phyloP scores from a whole-genome alignment of 441 rosid genomes.

The Populus hybrid region DNA sequence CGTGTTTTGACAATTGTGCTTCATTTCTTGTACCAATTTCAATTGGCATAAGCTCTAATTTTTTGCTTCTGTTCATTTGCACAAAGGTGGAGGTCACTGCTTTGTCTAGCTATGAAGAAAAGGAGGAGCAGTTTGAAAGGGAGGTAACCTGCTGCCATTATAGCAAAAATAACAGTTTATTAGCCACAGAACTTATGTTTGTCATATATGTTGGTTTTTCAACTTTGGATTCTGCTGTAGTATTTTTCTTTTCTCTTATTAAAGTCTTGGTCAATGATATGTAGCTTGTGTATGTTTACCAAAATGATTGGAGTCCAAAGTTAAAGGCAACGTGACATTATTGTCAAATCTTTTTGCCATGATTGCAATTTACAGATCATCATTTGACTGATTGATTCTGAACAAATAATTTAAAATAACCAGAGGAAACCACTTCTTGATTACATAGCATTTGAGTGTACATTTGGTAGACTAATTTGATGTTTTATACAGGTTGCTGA shows the following conservation, averaged over 20 bases:
- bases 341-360: not conserved
- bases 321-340: not conserved
- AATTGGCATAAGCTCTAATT: not conserved
- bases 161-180: slow-evolving; percentile 8
- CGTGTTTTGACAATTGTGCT: not conserved
- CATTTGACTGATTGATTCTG: not conserved
- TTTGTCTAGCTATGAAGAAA: slow-evolving; percentile 82
- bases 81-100: slow-evolving; percentile 83
- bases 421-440: not conserved
- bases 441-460: not conserved
- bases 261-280: not conserved
- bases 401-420: too few relatives aligned
- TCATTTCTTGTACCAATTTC: not conserved
- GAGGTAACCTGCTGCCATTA: slow-evolving; percentile 46
- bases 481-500: slow-evolving; percentile 57
- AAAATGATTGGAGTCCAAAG: not conserved
- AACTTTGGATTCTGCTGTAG: not conserved
- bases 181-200: not conserved
- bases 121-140: slow-evolving; percentile 71
- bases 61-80: slow-evolving; percentile 20
- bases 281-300: not conserved
- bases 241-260: not conserved
- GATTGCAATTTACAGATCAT: slow-evolving; percentile 1
- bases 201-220: slow-evolving; percentile 7
- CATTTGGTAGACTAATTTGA: slow-evolving; percentile 10